phyloP scores from a whole-genome alignment of 2,329 filamentous ascomycete genomes.

The Microthyrium microscopicum region DNA sequence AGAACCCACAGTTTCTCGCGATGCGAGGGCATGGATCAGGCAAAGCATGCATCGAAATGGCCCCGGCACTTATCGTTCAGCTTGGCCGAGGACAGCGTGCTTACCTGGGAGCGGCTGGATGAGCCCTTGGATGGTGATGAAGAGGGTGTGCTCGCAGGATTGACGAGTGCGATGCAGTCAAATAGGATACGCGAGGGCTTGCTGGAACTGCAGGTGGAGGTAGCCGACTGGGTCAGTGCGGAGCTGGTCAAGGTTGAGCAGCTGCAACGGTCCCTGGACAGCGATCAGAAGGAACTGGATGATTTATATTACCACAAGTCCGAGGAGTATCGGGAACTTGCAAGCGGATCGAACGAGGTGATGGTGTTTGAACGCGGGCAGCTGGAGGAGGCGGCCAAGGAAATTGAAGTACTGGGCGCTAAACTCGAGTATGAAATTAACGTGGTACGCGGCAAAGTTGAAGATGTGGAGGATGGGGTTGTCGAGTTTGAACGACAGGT shows the following conservation, averaged over 20 bases:
- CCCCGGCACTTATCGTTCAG: constrained; percentile 60
- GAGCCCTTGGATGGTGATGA: not conserved
- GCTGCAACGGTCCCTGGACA: constrained; percentile 45
- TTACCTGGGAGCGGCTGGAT: constrained; percentile 41
- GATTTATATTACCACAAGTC: constrained; percentile 50
- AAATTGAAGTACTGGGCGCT: constrained; percentile 64
- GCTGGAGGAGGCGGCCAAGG: constrained; percentile 55
- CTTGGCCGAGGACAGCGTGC: constrained; percentile 56
- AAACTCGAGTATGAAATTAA: constrained; percentile 88
- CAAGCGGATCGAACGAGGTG: constrained; percentile 50
- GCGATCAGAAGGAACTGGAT: constrained; percentile 49
- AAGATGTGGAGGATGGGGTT: constrained; percentile 75
- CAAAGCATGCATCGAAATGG: constrained; percentile 43
- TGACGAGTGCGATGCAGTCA: constrained; percentile 34
- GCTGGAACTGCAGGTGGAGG: constrained; percentile 31
- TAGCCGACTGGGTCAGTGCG: constrained; percentile 44
- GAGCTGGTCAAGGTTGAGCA: constrained; percentile 39
- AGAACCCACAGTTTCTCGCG: constrained; percentile 41
- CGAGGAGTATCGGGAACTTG: constrained; percentile 52
- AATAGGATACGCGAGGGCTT: constrained; percentile 38
- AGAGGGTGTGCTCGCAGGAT: constrained; percentile 12
- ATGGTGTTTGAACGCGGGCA: constrained; percentile 51
- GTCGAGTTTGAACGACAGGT: constrained; percentile 59
- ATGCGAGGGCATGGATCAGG: not conserved
- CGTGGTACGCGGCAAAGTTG: constrained; percentile 59